A percentile compares a stretch with the other conserved stretches of the same genome.
phyloP scores from a whole-genome alignment of 176 grass and related monocot species.

The Avena sativa region DNA sequence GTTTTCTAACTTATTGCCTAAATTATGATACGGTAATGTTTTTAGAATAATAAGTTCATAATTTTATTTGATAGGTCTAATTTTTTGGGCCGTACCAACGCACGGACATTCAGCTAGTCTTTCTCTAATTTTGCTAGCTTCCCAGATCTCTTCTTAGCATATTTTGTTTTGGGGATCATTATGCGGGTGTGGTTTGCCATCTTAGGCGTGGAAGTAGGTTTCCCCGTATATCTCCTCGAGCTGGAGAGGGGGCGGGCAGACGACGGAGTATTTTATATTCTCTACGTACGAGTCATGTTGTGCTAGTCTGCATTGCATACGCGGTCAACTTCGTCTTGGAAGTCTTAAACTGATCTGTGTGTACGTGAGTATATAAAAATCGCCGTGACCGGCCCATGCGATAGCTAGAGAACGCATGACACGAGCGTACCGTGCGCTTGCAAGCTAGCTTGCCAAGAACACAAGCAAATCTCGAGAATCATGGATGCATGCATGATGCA shows the following conservation, averaged over 20 bases:
- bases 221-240: neutral
- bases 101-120: too few relatives aligned
- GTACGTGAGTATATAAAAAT: neutral
- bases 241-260: neutral
- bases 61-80: too few relatives aligned
- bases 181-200: too few relatives aligned
- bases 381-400: neutral
- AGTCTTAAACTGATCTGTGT: neutral
- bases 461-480: slow-evolving; percentile 45
- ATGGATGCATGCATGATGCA: neutral
- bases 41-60: too few relatives aligned
- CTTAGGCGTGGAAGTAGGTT: too few relatives aligned
- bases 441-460: slow-evolving; percentile 43
- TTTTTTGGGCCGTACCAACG: too few relatives aligned
- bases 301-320: neutral
- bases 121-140: too few relatives aligned
- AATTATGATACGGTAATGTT: too few relatives aligned
- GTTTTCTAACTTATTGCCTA: too few relatives aligned
- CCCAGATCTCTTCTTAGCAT: too few relatives aligned
- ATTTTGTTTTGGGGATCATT: too few relatives aligned
- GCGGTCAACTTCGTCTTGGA: neutral
- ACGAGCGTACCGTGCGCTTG: neutral
- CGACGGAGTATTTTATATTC: neutral
- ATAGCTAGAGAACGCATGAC: neutral
- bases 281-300: neutral